Conservation (phyloP, 495 filamentous ascomycete species). For the Tuber borchii region DNA sequence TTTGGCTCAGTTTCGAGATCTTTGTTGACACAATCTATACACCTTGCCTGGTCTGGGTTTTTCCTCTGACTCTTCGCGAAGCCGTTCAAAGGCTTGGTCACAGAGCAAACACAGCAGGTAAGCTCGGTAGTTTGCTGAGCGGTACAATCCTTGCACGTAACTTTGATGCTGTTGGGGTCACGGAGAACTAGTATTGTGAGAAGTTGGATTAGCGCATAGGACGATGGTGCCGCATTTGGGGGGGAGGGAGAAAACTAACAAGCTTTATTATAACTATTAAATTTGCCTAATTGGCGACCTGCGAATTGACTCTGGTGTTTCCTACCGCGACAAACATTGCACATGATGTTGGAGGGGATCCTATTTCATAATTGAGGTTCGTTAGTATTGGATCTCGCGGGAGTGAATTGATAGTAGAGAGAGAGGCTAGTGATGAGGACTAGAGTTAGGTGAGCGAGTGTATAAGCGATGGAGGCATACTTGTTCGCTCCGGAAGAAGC, state of each 20-base stretch:
- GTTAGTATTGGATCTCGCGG: neutral
- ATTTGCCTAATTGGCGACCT: slow-evolving; percentile 35
- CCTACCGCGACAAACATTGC: slow-evolving; percentile 24
- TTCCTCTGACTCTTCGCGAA: slow-evolving; percentile 53
- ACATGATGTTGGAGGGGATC: slow-evolving; percentile 17
- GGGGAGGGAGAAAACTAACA: slow-evolving; percentile 11
- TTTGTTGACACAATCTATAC: slow-evolving; percentile 50
- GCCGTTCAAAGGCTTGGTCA: slow-evolving; percentile 46
- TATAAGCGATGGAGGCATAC: slow-evolving; percentile 5
- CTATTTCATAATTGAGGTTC: slow-evolving; percentile 2
- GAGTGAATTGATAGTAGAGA: no score
- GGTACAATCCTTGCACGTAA: slow-evolving; percentile 43
- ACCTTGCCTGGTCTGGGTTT: slow-evolving; percentile 49
- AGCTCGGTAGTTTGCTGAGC: slow-evolving; percentile 42
- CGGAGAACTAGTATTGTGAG: slow-evolving; percentile 9
- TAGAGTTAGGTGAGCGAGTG: neutral
- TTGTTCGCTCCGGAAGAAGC: slow-evolving; percentile 10
- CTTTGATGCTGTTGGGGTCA: slow-evolving; percentile 13
- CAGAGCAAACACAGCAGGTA: slow-evolving; percentile 45
- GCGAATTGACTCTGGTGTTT: slow-evolving; percentile 31
- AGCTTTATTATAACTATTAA: slow-evolving; percentile 21
- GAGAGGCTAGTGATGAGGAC: neutral
- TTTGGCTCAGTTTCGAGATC: slow-evolving; percentile 28
- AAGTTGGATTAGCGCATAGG: neutral
- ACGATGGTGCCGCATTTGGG: neutral